These are phyloP conservation scores for Triglochin maritima DNA, from an alignment of 106 monocot genomes.

Conservation along the genomic window DNA sequence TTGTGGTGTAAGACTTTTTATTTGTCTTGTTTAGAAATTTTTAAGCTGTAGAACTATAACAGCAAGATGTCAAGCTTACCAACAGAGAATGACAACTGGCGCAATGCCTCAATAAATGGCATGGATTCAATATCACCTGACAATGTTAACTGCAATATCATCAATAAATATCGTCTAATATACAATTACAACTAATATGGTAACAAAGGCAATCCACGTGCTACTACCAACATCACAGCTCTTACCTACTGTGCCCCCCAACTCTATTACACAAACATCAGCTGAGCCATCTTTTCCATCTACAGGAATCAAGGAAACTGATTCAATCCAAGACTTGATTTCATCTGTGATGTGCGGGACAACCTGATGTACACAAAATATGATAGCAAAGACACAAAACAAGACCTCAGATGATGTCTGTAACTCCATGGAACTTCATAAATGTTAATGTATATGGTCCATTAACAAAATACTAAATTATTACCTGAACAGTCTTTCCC, in stretches of 20 bases:
- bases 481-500: constrained; percentile 54
- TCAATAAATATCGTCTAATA: background rate
- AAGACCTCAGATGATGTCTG: background rate
- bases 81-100: constrained; percentile 80
- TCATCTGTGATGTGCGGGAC: constrained; percentile 89
- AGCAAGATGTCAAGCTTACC: constrained; percentile 31
- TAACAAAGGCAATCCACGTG: too few relatives aligned
- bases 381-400: background rate
- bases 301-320: constrained; percentile 63
- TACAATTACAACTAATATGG: too few relatives aligned
- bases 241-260: constrained; percentile 90
- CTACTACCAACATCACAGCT: background rate
- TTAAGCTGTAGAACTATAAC: too few relatives aligned
- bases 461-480: background rate
- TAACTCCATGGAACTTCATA: background rate
- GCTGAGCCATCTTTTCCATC: constrained; percentile 83
- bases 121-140: constrained; percentile 89
- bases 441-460: background rate
- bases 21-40: too few relatives aligned
- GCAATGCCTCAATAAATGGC: constrained; percentile 83
- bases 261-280: constrained; percentile 92
- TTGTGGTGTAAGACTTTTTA: too few relatives aligned
- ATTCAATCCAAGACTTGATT: constrained; percentile 90
- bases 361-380: constrained; percentile 30
- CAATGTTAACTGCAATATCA: constrained; percentile 22